These are phyloP conservation scores for Pleurotus cornucopiae DNA, from an alignment of 768 basidiomycete genomes.

Conservation along the genomic window DNA sequence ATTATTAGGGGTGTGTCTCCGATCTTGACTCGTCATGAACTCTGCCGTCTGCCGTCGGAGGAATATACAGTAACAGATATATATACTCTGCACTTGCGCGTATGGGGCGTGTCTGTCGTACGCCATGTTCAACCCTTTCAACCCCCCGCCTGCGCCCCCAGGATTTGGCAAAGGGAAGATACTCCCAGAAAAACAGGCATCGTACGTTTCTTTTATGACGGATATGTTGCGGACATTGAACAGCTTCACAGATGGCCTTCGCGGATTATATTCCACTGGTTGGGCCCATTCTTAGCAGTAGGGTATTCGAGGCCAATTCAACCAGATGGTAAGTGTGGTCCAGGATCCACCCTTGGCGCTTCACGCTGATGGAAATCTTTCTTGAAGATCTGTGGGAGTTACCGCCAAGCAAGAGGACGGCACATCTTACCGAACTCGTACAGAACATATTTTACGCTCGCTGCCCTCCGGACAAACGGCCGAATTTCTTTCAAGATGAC, in stretches of 20 bases:
- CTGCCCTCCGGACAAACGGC: slow-evolving; percentile 46
- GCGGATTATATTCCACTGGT: slow-evolving; percentile 47
- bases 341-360: no score
- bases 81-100: not conserved
- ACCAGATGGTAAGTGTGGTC: slow-evolving; percentile 41
- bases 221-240: no score
- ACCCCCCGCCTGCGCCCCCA: slow-evolving; percentile 16
- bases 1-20: no score
- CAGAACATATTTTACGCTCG: slow-evolving; percentile 45
- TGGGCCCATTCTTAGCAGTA: slow-evolving; percentile 48
- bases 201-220: slow-evolving; percentile 22
- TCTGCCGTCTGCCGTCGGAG: not conserved
- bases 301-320: slow-evolving; percentile 56
- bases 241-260: slow-evolving; percentile 34
- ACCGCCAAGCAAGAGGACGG: slow-evolving; percentile 32
- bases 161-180: slow-evolving; percentile 17
- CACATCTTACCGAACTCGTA: slow-evolving; percentile 32
- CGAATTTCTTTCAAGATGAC: slow-evolving; percentile 24
- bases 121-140: slow-evolving; percentile 14
- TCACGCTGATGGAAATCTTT: not conserved
- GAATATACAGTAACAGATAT: not conserved
- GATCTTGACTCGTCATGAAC: no score
- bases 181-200: slow-evolving; percentile 19
- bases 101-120: not conserved
- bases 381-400: slow-evolving; percentile 52